Evolutionary conservation across 768 basidiomycete genomes (phyloP).

Genomic region (Mycena pura): DNA sequence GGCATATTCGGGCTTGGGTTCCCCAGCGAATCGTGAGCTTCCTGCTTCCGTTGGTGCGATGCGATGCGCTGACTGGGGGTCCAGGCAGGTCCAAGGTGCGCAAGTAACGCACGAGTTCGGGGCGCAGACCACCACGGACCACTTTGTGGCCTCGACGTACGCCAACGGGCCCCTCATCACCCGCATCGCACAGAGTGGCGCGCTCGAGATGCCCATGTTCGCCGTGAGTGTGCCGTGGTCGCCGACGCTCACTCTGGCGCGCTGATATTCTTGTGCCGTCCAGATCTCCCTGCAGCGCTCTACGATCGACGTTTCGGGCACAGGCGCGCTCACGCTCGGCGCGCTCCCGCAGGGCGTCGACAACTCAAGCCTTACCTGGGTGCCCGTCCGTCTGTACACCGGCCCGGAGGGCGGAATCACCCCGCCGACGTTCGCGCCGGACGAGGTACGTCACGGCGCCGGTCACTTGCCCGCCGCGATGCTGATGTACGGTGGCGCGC

Average conservation of each 20-base stretch:
- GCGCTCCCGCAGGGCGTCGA: conserved; percentile 61
- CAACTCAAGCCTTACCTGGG: conserved; percentile 69
- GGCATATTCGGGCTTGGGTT: conserved; percentile 77
- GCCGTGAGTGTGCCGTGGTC: conserved; percentile 39
- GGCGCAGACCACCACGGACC: conserved; percentile 37
- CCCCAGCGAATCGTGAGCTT: conserved; percentile 63
- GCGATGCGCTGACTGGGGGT: not conserved
- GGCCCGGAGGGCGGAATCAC: conserved; percentile 60
- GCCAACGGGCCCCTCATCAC: conserved; percentile 53
- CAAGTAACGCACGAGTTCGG: conserved; percentile 33
- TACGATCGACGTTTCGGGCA: conserved; percentile 62
- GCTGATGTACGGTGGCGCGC: not conserved
- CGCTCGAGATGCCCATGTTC: conserved; percentile 57
- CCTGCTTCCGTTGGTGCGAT: not conserved
- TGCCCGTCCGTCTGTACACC: conserved; percentile 64
- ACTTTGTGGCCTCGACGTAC: conserved; percentile 42
- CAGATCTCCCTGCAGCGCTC: conserved; percentile 63
- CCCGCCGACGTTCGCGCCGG: conserved; percentile 60
- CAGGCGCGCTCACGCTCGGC: conserved; percentile 68
- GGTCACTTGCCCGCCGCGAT: not conserved
- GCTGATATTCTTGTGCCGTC: too few species aligned
- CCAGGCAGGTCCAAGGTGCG: conserved; percentile 48
- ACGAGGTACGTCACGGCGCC: conserved; percentile 51
- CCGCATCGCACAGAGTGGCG: conserved; percentile 51
- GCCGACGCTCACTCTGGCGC: too few species aligned